phyloP scores from a whole-genome alignment of 495 filamentous ascomycete genomes.

The Annulohypoxylon bovei region DNA sequence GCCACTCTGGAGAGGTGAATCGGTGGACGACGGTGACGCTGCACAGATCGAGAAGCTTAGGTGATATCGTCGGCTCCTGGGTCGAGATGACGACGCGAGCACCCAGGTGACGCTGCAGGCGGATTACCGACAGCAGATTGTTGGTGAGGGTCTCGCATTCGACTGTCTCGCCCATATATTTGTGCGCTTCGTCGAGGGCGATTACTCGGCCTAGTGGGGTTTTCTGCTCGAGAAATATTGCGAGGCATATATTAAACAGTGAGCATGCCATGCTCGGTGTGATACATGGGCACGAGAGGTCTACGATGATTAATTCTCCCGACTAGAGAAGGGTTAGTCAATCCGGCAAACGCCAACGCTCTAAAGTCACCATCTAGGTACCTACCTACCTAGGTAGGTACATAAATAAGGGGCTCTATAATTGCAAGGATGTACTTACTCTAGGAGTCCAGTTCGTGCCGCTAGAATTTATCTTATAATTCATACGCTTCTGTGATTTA shows the following conservation, averaged over 20 bases:
- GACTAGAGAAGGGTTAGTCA: not conserved
- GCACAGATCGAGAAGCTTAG: conserved; percentile 73
- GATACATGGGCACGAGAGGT: conserved; percentile 6
- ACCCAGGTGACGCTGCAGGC: conserved; percentile 75
- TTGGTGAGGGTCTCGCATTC: conserved; percentile 62
- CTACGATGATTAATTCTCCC: not conserved
- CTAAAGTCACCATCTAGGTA: too few species aligned
- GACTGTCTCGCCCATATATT: conserved; percentile 4
- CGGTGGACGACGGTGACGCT: conserved; percentile 79
- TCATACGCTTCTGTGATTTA: not conserved
- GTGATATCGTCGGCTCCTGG: conserved; percentile 81
- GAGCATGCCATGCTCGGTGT: conserved; percentile 1
- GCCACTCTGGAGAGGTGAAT: conserved; percentile 78
- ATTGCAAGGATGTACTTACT: not conserved
- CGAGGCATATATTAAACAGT: not conserved
- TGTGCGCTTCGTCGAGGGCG: conserved; percentile 2
- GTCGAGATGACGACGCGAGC: conserved; percentile 76
- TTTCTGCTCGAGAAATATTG: conserved; percentile 7
- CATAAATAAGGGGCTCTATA: too few species aligned
- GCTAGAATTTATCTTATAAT: not conserved
- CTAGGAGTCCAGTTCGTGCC: not conserved
- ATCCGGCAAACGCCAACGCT: too few species aligned
- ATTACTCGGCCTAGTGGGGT: not conserved
- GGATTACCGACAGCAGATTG: conserved; percentile 69
- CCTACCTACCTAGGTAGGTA: too few species aligned